These are phyloP conservation scores for Sarocladium oryzae DNA, from an alignment of 2,329 filamentous ascomycete genomes.

Conservation along the genomic window DNA sequence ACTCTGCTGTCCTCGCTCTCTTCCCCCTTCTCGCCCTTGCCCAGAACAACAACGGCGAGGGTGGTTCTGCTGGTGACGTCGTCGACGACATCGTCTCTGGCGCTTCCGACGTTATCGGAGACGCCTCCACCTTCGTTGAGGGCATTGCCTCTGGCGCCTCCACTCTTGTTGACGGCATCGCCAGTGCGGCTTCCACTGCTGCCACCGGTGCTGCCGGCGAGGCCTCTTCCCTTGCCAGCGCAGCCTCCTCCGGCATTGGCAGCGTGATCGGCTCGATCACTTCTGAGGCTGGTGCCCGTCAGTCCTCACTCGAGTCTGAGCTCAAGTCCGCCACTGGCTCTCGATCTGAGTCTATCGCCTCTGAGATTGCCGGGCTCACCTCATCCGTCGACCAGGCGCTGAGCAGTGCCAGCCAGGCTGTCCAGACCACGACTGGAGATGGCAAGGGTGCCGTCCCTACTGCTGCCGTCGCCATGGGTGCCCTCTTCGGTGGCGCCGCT, in stretches of 20 bases:
- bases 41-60: constrained; percentile 13
- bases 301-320: constrained; percentile 20
- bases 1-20: constrained; percentile 25
- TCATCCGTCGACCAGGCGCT: constrained; percentile 14
- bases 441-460: constrained; percentile 28
- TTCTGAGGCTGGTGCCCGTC: constrained; percentile 11
- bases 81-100: constrained; percentile 11
- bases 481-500: constrained; percentile 40
- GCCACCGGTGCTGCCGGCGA: constrained; percentile 3
- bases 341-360: constrained; percentile 9
- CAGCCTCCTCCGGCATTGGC: constrained; percentile 17
- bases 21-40: constrained; percentile 22
- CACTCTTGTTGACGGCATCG: constrained; percentile 10
- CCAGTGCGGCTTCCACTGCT: not conserved
- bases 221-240: constrained; percentile 8
- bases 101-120: constrained; percentile 4
- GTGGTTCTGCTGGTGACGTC: constrained; percentile 12
- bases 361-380: constrained; percentile 8
- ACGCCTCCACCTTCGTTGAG: constrained; percentile 11
- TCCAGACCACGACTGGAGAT: constrained; percentile 13
- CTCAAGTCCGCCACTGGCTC: constrained; percentile 19
- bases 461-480: constrained; percentile 37
- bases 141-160: constrained; percentile 13
- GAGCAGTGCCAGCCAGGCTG: constrained; percentile 14
- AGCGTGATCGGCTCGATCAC: constrained; percentile 20